These are phyloP conservation scores for Nakataea oryzae DNA, from an alignment of 2,329 filamentous ascomycete species.

Conservation along the genomic window DNA sequence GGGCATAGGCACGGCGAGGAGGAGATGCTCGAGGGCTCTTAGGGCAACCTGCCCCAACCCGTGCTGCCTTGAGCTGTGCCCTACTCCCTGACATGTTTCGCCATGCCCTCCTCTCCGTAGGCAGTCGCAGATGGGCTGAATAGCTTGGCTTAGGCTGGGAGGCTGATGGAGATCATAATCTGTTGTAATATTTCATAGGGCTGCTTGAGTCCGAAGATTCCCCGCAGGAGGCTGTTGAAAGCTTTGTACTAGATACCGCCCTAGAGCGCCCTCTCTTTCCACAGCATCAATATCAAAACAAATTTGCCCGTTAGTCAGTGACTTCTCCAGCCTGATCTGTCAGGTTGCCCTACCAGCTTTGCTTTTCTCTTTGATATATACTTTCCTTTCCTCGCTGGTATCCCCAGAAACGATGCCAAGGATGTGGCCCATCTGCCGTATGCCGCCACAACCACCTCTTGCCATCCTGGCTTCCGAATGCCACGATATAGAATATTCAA, in stretches of 20 bases:
- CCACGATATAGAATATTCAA: not conserved
- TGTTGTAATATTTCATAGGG: no score
- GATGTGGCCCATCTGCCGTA: not conserved
- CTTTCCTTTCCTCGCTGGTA: not conserved
- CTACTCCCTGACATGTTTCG: not conserved
- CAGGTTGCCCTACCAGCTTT: no score
- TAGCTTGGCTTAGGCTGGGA: no score
- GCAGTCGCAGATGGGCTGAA: no score
- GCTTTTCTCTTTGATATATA: not conserved
- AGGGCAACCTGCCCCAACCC: not conserved
- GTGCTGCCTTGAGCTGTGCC: not conserved
- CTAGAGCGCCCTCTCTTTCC: no score
- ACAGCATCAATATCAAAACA: no score
- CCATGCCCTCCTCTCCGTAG: no score
- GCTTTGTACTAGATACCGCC: no score
- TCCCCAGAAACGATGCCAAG: not conserved
- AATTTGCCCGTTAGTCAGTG: no score
- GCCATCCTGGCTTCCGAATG: not conserved
- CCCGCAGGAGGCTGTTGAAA: not conserved
- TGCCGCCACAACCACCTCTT: not conserved
- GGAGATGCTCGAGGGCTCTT: not conserved
- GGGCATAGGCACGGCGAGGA: not conserved
- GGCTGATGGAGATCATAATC: no score
- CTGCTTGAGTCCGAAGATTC: no score
- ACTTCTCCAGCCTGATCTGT: no score